phyloP scores from a whole-genome alignment of 2,329 filamentous ascomycete genomes.

The Arachnopeziza araneosa region DNA sequence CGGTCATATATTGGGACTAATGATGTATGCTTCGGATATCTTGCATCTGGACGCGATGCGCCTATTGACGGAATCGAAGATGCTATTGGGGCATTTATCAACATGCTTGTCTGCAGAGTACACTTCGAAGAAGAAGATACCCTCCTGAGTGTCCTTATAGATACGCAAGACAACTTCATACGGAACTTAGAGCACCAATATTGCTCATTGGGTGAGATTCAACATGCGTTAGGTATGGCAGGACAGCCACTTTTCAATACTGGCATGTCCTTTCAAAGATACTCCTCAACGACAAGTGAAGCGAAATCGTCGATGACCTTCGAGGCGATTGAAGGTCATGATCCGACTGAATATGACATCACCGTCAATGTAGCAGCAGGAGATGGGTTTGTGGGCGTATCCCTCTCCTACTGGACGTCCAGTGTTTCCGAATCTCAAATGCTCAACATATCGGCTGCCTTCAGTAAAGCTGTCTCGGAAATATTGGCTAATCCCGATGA shows the following conservation, averaged over 20 bases:
- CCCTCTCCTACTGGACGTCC: too few species aligned
- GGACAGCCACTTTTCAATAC: neutral
- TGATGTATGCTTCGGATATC: constrained; percentile 36
- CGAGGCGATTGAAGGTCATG: neutral
- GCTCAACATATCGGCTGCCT: too few species aligned
- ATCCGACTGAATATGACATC: neutral
- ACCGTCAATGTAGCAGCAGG: neutral
- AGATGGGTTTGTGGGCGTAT: too few species aligned
- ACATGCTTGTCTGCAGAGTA: constrained; percentile 27
- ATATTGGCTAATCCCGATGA: too few species aligned
- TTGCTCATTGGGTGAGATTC: constrained; percentile 38
- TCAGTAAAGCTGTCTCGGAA: too few species aligned
- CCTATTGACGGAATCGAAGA: neutral
- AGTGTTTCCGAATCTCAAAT: too few species aligned
- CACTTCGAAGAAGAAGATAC: constrained; percentile 12
- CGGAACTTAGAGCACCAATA: constrained; percentile 29
- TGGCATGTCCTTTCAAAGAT: neutral
- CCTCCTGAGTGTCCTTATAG: too few species aligned
- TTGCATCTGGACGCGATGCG: constrained; percentile 29
- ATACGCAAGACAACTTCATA: constrained; percentile 29
- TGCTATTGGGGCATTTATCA: constrained; percentile 32
- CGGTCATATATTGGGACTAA: constrained; percentile 34
- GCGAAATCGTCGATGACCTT: neutral
- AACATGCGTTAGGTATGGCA: constrained; percentile 11
- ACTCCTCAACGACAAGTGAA: neutral